phyloP scores from a whole-genome alignment of 257 asterid species.

The Nicotiana knightiana region DNA sequence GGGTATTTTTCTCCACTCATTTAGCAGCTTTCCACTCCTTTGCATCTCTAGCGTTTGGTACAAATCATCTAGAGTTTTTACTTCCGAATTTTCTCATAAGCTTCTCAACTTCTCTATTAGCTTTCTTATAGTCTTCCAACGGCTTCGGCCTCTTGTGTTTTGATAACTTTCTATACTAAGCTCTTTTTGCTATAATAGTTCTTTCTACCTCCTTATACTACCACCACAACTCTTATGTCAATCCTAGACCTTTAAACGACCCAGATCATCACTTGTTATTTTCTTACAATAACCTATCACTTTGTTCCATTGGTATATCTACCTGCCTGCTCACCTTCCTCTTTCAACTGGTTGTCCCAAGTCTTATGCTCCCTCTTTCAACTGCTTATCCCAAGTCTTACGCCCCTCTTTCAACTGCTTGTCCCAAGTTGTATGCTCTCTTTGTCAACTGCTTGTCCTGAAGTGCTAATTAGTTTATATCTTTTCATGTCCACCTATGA shows the following conservation, averaged over 20 bases:
- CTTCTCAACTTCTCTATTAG: no score
- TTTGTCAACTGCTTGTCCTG: not conserved
- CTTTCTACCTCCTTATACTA: no score
- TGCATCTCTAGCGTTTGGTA: no score
- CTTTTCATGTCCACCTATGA: not conserved
- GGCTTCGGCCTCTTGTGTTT: no score
- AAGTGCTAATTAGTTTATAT: not conserved
- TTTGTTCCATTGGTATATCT: no score
- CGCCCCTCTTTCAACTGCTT: not conserved
- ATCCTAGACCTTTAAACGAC: not conserved
- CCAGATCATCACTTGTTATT: not conserved
- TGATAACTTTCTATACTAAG: no score
- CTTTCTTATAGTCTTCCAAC: no score
- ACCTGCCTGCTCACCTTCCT: not conserved
- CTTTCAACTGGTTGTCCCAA: not conserved
- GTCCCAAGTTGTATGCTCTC: not conserved
- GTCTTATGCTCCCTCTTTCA: not conserved
- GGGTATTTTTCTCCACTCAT: no score
- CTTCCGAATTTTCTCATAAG: no score
- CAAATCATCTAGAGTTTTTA: no score
- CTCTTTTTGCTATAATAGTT: no score
- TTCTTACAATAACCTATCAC: not conserved
- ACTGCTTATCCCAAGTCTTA: not conserved
- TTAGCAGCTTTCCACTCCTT: no score
- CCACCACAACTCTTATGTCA: not conserved